Evolutionary conservation across 2,329 filamentous ascomycete species (phyloP), one percentile per base, ranked within the genome.

Genomic region (Fusarium multiceps): DNA sequence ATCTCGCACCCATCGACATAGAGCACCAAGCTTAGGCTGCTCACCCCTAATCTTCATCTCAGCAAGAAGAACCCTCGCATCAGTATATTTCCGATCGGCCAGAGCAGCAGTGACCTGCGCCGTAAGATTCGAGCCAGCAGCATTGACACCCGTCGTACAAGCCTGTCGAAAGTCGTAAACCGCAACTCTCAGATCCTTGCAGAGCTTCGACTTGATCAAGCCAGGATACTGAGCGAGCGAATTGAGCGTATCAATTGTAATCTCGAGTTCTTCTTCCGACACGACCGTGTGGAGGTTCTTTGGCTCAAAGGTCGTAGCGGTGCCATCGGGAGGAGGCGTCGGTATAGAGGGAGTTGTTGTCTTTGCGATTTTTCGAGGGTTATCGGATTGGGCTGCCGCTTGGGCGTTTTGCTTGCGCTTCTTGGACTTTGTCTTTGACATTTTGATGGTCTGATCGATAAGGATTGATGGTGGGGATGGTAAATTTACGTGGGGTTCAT

Each of bases 1-100:
- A 74, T 92, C 90, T 60, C 90, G 85, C 7, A 92, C 90, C 90
- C 90, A 93, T 59, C 90, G 87, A 76, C 90, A 92, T 10, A 92
- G 78, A 3, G 90, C 89, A 21, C 90, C 90, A 1, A 92, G 80
- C 70, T 91, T 91, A 0, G 90, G 90, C 20, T 87, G 84, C 66
- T 92, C 85, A 5, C 83, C 81, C n/a, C 90, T 82, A 20, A 92
- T 88, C 30, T 86, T 84, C 90, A 92, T 92, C 80, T 92, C 90
- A 1, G 90, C 86, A 2, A 93, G 84, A 16, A 92, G 76, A 18
- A 92, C 84, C 54, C 84, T 84, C 7, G 90, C 89, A n/a, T 92
- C 90, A 12, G 82, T 83, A 68, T 89, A 90, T 74, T 89, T 88
- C 51, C 85, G 88, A 76, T 92, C 90, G 23, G 87, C 85, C 0